phyloP scores from a whole-genome alignment of 2,329 filamentous ascomycete species.

The Xylaria sp. region DNA sequence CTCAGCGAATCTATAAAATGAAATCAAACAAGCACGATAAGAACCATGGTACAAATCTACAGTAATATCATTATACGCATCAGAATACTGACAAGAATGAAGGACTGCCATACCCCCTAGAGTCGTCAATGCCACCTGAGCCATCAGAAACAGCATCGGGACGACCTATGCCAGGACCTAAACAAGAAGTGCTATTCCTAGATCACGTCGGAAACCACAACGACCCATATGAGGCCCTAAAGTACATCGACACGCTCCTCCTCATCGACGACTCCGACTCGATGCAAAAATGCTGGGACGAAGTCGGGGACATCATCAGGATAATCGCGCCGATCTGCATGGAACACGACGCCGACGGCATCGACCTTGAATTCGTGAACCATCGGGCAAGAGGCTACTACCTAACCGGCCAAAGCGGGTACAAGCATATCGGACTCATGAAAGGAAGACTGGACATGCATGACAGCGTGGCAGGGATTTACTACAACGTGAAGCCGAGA shows the following conservation, averaged over 20 bases:
- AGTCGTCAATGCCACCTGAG: constrained; percentile 26
- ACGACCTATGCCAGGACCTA: not conserved
- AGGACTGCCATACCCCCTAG: constrained; percentile 33
- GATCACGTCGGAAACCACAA: constrained; percentile 42
- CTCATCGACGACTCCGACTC: constrained; percentile 75
- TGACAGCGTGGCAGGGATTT: constrained; percentile 40
- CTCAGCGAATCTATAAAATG: not conserved
- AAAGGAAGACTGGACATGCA: constrained; percentile 30
- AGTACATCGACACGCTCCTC: constrained; percentile 73
- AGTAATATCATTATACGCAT: not conserved
- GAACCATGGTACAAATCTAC: constrained; percentile 11
- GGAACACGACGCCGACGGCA: constrained; percentile 68
- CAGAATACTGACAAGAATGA: not conserved
- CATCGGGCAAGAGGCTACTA: constrained; percentile 42
- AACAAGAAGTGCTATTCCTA: not conserved
- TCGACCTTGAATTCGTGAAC: constrained; percentile 77
- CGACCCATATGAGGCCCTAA: constrained; percentile 68
- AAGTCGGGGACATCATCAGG: constrained; percentile 65
- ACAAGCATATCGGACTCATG: constrained; percentile 34
- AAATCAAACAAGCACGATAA: not conserved
- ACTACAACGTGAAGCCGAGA: constrained; percentile 32
- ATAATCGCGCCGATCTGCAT: constrained; percentile 73
- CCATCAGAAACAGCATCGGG: constrained; percentile 4
- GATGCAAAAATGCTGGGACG: constrained; percentile 69
- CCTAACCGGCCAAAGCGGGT: constrained; percentile 27